These are phyloP conservation scores for Cyberlindnera misumaiensis DNA, from an alignment of 805 yeast genomes.

Conservation along the genomic window DNA sequence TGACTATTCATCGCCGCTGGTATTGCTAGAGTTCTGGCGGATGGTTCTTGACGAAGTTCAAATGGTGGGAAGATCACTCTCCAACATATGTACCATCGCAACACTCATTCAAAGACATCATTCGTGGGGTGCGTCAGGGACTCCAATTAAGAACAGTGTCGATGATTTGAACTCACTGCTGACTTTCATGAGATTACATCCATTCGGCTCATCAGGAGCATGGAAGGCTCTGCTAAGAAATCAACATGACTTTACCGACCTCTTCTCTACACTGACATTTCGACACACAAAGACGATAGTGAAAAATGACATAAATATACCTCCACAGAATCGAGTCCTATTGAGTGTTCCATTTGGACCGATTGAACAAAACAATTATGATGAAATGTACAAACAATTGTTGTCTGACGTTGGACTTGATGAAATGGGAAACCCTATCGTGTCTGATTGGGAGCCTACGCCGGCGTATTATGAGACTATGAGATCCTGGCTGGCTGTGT, in stretches of 20 bases:
- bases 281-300: constrained; percentile 87
- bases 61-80: constrained; percentile 69
- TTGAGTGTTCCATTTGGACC: constrained; percentile 71
- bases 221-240: constrained; percentile 13
- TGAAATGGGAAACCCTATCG: constrained; percentile 37
- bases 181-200: constrained; percentile 58
- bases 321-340: constrained; percentile 67
- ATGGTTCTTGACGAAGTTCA: constrained; percentile 92
- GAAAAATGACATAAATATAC: constrained; percentile 65
- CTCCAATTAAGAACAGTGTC: constrained; percentile 68
- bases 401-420: constrained; percentile 47
- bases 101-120: constrained; percentile 75
- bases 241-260: constrained; percentile 33
- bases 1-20: constrained; percentile 76
- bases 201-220: constrained; percentile 37
- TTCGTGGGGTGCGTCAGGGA: constrained; percentile 97
- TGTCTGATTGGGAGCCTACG: constrained; percentile 43
- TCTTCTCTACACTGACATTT: constrained; percentile 52
- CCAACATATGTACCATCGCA: constrained; percentile 77
- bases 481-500: constrained; percentile 60
- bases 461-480: constrained; percentile 36
- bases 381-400: constrained; percentile 55
- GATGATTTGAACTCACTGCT: constrained; percentile 67
- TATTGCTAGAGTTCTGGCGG: constrained; percentile 81
- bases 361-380: constrained; percentile 80